phyloP scores from a whole-genome alignment of 2,329 filamentous ascomycete species.

The Paecilomyces sp. region DNA sequence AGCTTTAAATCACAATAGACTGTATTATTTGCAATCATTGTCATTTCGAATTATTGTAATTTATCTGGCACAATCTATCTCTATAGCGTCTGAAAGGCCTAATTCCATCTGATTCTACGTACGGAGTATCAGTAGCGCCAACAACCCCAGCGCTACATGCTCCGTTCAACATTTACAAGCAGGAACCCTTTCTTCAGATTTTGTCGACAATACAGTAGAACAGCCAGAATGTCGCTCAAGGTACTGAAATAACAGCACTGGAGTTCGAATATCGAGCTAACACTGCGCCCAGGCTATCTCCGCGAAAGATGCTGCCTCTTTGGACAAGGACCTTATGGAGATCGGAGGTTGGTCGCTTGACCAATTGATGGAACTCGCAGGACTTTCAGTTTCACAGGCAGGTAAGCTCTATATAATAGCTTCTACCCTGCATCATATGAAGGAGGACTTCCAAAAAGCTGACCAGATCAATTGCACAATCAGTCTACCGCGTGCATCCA shows the following conservation, averaged over 20 bases:
- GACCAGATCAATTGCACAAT: not conserved
- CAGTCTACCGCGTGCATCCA: slow-evolving; percentile 81
- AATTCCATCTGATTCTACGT: not conserved
- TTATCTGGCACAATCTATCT: not conserved
- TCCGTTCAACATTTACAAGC: slow-evolving; percentile 11
- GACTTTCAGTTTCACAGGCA: slow-evolving; percentile 85
- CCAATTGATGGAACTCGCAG: slow-evolving; percentile 94
- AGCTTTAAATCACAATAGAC: not conserved
- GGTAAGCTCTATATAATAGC: slow-evolving; percentile 43
- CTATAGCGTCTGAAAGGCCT: not conserved
- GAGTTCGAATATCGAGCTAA: not conserved
- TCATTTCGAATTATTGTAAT: not conserved
- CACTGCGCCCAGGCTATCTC: slow-evolving; percentile 60
- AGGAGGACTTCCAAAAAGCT: not conserved
- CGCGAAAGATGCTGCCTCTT: slow-evolving; percentile 76
- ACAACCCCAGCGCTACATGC: slow-evolving; percentile 16
- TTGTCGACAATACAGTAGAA: slow-evolving; percentile 18
- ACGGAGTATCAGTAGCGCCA: not conserved
- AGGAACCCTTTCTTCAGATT: slow-evolving; percentile 7
- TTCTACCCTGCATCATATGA: not conserved
- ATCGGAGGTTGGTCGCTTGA: slow-evolving; percentile 83
- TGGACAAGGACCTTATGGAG: slow-evolving; percentile 91
- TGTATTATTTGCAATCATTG: not conserved
- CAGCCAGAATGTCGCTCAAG: slow-evolving; percentile 35
- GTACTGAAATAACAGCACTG: slow-evolving; percentile 12